Conservation (phyloP, 2,329 filamentous ascomycete species). For the Aspergillus bombycis region DNA sequence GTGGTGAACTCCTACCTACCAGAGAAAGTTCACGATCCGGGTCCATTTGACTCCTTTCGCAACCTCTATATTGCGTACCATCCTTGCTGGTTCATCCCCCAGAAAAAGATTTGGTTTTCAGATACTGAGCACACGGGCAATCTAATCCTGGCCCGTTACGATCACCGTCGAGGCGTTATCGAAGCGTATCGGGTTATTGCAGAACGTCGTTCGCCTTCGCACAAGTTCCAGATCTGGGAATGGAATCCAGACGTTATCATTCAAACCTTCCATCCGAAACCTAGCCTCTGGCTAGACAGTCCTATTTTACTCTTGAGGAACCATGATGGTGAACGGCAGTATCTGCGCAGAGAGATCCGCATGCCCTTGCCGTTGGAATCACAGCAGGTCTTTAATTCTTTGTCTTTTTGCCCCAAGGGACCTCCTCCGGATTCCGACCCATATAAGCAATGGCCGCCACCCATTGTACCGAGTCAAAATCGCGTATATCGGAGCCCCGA, state of each 20-base stretch:
- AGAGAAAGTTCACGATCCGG: constrained; percentile 56
- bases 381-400: constrained; percentile 64
- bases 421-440: constrained; percentile 48
- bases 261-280: constrained; percentile 70
- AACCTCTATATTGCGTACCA: constrained; percentile 75
- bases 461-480: constrained; percentile 65
- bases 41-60: constrained; percentile 66
- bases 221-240: constrained; percentile 65
- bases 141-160: constrained; percentile 75
- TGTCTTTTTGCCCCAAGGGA: constrained; percentile 63
- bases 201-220: constrained; percentile 52
- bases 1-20: constrained; percentile 72
- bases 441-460: constrained; percentile 74
- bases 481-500: constrained; percentile 59
- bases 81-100: constrained; percentile 81
- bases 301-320: constrained; percentile 65
- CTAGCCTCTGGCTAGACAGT: constrained; percentile 73
- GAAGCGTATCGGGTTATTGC: constrained; percentile 79
- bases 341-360: constrained; percentile 47
- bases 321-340: constrained; percentile 22
- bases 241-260: constrained; percentile 68
- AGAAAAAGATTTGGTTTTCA: constrained; percentile 82
- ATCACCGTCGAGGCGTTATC: constrained; percentile 72
- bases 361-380: constrained; percentile 59
- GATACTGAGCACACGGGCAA: constrained; percentile 74